Conservation (phyloP, 192 early-diverging fungal species). For the Coemansia sp. region DNA sequence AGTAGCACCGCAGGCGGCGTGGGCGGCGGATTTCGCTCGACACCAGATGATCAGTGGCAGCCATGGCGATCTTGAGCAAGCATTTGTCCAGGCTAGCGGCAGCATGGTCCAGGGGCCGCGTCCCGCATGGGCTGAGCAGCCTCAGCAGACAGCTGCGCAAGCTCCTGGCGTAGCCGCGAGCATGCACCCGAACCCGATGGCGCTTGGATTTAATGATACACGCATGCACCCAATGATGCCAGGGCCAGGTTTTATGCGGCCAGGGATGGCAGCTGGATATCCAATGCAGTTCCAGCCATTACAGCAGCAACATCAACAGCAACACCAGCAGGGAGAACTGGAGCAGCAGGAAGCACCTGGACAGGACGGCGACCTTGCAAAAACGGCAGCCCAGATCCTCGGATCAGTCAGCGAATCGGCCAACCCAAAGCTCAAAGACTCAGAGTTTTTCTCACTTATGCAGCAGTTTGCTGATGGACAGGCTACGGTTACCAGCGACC, state of each 20-base stretch:
- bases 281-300: constrained; percentile 24
- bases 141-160: constrained; percentile 44
- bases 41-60: constrained; percentile 44
- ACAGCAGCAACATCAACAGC: constrained; percentile 28
- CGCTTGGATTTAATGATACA: constrained; percentile 70
- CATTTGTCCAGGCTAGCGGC: constrained; percentile 24
- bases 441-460: constrained; percentile 93
- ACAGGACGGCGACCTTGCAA: constrained; percentile 64
- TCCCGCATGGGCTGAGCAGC: constrained; percentile 55
- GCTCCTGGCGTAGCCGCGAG: constrained; percentile 10
- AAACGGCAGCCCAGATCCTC: constrained; percentile 79
- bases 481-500: constrained; percentile 84
- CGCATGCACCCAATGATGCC: constrained; percentile 49
- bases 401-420: constrained; percentile 68
- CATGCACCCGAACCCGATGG: constrained; percentile 35
- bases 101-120: constrained; percentile 33
- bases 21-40: constrained; percentile 73
- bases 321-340: constrained; percentile 42
- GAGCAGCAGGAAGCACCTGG: constrained; percentile 23
- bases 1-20: constrained; percentile 50
- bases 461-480: constrained; percentile 84
- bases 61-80: constrained; percentile 50
- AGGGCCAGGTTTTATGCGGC: constrained; percentile 35
- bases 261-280: constrained; percentile 18
- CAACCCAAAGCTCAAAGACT: constrained; percentile 93